phyloP scores from a whole-genome alignment of 257 asterid genomes.

The Solanum phureja region DNA sequence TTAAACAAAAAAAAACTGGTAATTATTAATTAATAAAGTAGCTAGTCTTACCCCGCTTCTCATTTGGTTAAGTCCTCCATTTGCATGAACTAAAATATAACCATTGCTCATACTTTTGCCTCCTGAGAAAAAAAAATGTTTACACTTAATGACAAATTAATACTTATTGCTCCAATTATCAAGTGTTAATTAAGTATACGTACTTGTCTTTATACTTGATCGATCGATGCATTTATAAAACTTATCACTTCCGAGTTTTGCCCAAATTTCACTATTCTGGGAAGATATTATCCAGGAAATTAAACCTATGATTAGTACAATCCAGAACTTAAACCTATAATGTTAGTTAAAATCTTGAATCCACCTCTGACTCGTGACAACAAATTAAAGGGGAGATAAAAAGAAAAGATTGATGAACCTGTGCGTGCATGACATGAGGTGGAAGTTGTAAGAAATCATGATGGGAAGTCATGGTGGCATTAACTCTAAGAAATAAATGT shows the following conservation, averaged over 20 bases:
- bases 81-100: conserved; percentile 23
- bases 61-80: conserved; percentile 42
- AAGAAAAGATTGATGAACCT: neutral
- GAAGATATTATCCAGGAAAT: neutral
- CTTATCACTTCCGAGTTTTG: conserved; percentile 8
- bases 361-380: neutral
- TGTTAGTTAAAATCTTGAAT: neutral
- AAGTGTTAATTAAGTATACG: neutral
- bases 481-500: conserved; percentile 8
- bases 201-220: conserved; percentile 14
- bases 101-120: conserved; percentile 15
- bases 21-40: neutral
- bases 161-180: neutral
- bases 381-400: neutral
- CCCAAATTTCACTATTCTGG: conserved; percentile 22
- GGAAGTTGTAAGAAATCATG: conserved; percentile 12
- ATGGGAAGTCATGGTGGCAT: neutral
- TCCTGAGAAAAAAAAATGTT: neutral
- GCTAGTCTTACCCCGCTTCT: conserved; percentile 22
- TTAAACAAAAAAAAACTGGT: neutral
- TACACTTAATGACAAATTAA: neutral
- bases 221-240: conserved; percentile 13
- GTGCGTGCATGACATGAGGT: neutral
- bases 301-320: neutral
- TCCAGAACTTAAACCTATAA: neutral